phyloP scores from a whole-genome alignment of 2,329 filamentous ascomycete genomes.

The Botryosphaeria dothidea region DNA sequence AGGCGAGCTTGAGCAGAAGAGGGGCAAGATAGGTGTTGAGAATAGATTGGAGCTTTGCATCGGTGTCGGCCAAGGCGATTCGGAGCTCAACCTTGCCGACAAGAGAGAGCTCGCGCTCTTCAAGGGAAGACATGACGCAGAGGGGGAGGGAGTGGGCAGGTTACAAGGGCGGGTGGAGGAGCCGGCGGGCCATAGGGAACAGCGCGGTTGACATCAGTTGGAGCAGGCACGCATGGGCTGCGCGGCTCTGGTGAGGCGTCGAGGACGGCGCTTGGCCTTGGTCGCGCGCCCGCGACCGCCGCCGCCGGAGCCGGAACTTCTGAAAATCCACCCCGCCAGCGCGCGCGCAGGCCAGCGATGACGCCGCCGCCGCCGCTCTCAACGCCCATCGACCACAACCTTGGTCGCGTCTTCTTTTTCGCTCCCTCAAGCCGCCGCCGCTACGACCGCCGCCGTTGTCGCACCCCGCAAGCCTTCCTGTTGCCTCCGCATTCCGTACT shows the following conservation, averaged over 20 bases:
- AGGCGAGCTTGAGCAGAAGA: conserved; percentile 81
- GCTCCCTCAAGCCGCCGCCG: not conserved
- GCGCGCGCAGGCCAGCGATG: not conserved
- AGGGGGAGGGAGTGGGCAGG: conserved; percentile 2
- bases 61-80: conserved; percentile 80
- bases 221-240: conserved; percentile 13
- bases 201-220: not conserved
- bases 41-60: conserved; percentile 76
- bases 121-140: conserved; percentile 42
- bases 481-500: not conserved
- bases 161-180: conserved; percentile 9
- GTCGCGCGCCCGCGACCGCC: not conserved
- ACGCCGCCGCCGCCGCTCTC: not conserved
- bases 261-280: not conserved
- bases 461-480: not conserved
- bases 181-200: conserved; percentile 4
- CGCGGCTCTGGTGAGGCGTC: conserved; percentile 14
- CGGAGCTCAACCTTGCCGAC: conserved; percentile 83
- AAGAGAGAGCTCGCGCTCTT: conserved; percentile 76
- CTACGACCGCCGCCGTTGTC: not conserved
- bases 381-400: not conserved
- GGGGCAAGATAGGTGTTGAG: conserved; percentile 79
- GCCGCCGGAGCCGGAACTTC: conserved; percentile 7
- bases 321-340: not conserved
- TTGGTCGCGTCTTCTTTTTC: not conserved